Percentiles rank a stretch among this genome's conserved stretches.
Evolutionary conservation across 345 rosid genomes (phyloP).

Genomic region (Acer yangbiense): DNA sequence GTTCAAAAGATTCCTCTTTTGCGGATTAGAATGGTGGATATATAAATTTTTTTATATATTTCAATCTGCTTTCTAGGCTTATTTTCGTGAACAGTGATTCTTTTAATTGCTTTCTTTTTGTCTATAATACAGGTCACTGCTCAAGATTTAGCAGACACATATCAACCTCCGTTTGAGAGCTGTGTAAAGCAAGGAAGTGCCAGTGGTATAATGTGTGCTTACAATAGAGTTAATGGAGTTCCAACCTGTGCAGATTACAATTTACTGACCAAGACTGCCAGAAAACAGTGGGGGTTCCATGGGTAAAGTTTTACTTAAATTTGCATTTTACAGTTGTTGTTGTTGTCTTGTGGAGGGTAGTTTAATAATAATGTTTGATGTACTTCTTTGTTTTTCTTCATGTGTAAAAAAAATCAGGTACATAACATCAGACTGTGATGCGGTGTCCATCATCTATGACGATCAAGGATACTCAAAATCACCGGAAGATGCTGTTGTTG

Average conservation of each 20-base stretch:
- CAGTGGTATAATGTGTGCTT: constrained; percentile 89
- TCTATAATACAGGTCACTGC: constrained; percentile 11
- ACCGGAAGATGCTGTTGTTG: constrained; percentile 85
- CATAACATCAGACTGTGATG: constrained; percentile 89
- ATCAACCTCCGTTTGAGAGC: constrained; percentile 77
- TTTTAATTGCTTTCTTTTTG: neutral
- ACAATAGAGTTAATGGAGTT: constrained; percentile 74
- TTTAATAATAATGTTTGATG: too few species aligned
- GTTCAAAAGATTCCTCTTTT: constrained; percentile 18
- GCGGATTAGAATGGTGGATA: neutral
- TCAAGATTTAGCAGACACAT: constrained; percentile 83
- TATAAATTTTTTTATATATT: neutral
- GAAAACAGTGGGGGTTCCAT: constrained; percentile 68
- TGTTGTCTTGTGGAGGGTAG: neutral
- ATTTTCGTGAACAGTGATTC: neutral
- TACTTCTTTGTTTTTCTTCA: too few species aligned
- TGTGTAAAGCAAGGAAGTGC: constrained; percentile 71
- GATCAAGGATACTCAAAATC: constrained; percentile 63
- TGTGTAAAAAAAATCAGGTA: constrained; percentile 47
- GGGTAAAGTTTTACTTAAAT: constrained; percentile 44
- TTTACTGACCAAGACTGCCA: constrained; percentile 58
- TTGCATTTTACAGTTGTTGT: neutral
- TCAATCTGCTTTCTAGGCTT: neutral
- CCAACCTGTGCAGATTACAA: constrained; percentile 74
- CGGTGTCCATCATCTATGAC: constrained; percentile 65